Evolutionary conservation across 2,329 filamentous ascomycete genomes (phyloP).

Genomic region (Talaromyces sp.): DNA sequence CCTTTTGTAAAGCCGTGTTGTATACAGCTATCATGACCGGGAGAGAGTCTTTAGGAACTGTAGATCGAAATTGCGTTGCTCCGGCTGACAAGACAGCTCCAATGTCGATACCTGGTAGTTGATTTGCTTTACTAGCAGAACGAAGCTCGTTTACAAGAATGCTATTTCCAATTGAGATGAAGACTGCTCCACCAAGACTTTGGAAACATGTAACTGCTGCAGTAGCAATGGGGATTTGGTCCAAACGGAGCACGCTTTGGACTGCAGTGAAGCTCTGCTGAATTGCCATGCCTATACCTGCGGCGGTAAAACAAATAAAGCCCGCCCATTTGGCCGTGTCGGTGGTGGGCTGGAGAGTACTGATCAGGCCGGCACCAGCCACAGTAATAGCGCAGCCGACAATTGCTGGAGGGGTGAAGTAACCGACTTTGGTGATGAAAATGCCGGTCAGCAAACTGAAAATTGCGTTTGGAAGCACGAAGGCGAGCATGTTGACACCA

Average conservation of each 20-base stretch:
- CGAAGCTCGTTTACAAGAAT: constrained; percentile 26
- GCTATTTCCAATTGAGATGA: constrained; percentile 25
- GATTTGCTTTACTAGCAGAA: constrained; percentile 18
- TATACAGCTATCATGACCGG: constrained; percentile 10
- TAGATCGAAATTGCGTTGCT: constrained; percentile 11
- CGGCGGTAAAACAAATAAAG: constrained; percentile 19
- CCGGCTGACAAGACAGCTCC: constrained; percentile 8
- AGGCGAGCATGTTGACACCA: constrained; percentile 13
- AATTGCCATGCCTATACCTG: constrained; percentile 17
- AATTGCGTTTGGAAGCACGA: constrained; percentile 31
- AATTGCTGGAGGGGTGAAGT: constrained; percentile 22
- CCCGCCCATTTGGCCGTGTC: constrained; percentile 19
- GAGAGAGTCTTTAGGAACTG: constrained; percentile 4
- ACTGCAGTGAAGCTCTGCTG: constrained; percentile 17
- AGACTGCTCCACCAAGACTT: constrained; percentile 24
- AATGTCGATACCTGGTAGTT: constrained; percentile 9
- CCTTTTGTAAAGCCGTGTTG: constrained; percentile 11
- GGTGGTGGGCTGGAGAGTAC: constrained; percentile 26
- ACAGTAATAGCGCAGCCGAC: constrained; percentile 23
- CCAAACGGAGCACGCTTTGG: constrained; percentile 20
- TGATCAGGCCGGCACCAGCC: constrained; percentile 28
- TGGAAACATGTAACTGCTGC: constrained; percentile 20
- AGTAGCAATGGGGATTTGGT: constrained; percentile 23
- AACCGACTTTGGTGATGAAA: constrained; percentile 22
- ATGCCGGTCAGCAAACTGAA: constrained; percentile 24